Conservation (phyloP, 768 basidiomycete species). For the Suillus plorans region DNA sequence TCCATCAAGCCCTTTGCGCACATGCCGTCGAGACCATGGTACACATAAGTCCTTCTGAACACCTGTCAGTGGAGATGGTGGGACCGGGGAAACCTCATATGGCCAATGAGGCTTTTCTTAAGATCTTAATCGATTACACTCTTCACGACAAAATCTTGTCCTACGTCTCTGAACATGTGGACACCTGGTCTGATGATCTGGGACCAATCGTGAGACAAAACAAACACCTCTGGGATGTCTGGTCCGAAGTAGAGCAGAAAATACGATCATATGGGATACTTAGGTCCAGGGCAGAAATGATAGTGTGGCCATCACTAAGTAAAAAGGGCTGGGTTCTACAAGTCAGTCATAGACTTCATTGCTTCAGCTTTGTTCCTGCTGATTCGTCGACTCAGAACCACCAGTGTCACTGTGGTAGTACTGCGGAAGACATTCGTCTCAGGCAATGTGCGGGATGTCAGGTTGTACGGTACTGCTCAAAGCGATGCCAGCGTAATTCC, state of each 20-base stretch:
- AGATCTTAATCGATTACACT: neutral
- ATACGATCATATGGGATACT: neutral
- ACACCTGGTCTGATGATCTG: neutral
- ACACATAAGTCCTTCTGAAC: neutral
- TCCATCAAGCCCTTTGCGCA: neutral
- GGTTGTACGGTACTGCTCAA: conserved; percentile 3
- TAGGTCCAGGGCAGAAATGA: neutral
- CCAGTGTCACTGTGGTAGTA: neutral
- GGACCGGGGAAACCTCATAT: neutral
- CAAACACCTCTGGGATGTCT: neutral
- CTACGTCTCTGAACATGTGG: neutral
- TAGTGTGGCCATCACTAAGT: neutral
- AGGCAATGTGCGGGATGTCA: conserved; percentile 1
- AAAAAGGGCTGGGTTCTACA: neutral
- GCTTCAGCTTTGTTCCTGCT: neutral
- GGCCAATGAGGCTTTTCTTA: neutral
- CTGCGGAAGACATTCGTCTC: neutral
- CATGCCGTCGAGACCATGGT: neutral
- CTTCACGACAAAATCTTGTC: neutral
- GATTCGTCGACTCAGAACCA: neutral
- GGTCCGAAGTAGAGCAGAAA: neutral
- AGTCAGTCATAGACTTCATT: neutral
- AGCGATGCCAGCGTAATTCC: neutral
- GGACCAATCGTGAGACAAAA: neutral
- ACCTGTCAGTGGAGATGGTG: neutral